Evolutionary conservation across 2,329 filamentous ascomycete genomes (phyloP).

Genomic region (Pseudogymnoascus sp.): DNA sequence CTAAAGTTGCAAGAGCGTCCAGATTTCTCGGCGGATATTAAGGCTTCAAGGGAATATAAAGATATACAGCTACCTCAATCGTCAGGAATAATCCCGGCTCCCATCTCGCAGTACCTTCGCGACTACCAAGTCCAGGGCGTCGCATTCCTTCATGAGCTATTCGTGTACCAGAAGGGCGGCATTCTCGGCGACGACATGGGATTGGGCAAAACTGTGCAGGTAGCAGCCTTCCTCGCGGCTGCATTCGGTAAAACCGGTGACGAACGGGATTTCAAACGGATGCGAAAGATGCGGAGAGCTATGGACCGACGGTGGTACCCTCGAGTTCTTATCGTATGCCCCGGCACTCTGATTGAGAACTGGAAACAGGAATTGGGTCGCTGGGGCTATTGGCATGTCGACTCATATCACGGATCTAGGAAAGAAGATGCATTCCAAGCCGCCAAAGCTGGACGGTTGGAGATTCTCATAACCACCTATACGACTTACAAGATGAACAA

Average conservation of each 20-base stretch:
- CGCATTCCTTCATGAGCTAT: slow-evolving; percentile 76
- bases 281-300: slow-evolving; percentile 72
- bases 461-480: slow-evolving; percentile 94
- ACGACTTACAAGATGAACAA: slow-evolving; percentile 76
- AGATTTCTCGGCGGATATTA: slow-evolving; percentile 52
- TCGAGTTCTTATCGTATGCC: slow-evolving; percentile 76
- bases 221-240: slow-evolving; percentile 82
- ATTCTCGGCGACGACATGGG: slow-evolving; percentile 96
- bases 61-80: slow-evolving; percentile 72
- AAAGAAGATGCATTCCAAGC: slow-evolving; percentile 61
- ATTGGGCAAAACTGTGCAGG: slow-evolving; percentile 91
- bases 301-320: slow-evolving; percentile 65
- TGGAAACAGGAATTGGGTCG: slow-evolving; percentile 80
- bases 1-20: slow-evolving; percentile 63
- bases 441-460: slow-evolving; percentile 67
- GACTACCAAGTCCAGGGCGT: slow-evolving; percentile 87
- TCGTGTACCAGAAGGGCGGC: slow-evolving; percentile 84
- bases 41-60: slow-evolving; percentile 61
- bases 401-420: slow-evolving; percentile 65
- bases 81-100: slow-evolving; percentile 73
- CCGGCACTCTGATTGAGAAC: slow-evolving; percentile 79
- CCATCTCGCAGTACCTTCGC: slow-evolving; percentile 84
- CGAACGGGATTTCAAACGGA: slow-evolving; percentile 73
- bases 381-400: slow-evolving; percentile 95
- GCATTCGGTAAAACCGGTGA: slow-evolving; percentile 94